These are phyloP conservation scores for Phytophthora rubi DNA, from an alignment of 352 stramenopile genomes.

Conservation along the genomic window DNA sequence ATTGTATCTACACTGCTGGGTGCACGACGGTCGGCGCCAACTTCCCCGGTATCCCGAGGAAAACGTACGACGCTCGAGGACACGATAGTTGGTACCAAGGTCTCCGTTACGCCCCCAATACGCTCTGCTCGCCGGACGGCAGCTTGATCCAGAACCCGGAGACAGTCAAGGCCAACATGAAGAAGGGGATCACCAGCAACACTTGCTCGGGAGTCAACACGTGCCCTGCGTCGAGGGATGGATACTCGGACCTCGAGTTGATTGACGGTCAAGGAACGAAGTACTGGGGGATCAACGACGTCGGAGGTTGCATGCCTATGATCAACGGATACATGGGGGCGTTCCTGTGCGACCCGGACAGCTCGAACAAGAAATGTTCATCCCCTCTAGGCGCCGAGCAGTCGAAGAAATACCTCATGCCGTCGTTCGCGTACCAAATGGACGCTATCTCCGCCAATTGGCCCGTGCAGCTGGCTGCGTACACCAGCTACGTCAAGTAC, in stretches of 20 bases:
- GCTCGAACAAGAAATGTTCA: conserved; percentile 45
- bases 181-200: conserved; percentile 53
- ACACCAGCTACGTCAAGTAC: conserved; percentile 60
- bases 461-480: conserved; percentile 43
- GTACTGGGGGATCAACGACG: conserved; percentile 68
- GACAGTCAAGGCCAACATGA: conserved; percentile 37
- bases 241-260: conserved; percentile 41
- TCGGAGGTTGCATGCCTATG: conserved; percentile 53
- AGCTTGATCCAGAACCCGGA: conserved; percentile 40
- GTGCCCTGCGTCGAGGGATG: conserved; percentile 57
- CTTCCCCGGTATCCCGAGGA: conserved; percentile 48
- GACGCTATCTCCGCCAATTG: conserved; percentile 65
- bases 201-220: conserved; percentile 50
- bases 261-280: conserved; percentile 45
- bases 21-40: conserved; percentile 60
- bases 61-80: conserved; percentile 42
- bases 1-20: conserved; percentile 47
- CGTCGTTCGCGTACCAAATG: conserved; percentile 65
- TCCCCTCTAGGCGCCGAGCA: conserved; percentile 27
- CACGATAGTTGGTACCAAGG: conserved; percentile 65
- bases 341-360: conserved; percentile 57
- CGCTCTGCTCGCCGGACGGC: conserved; percentile 30
- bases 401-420: conserved; percentile 47
- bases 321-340: conserved; percentile 60
- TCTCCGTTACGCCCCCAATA: conserved; percentile 61